Percentiles rank a stretch among this genome's conserved stretches.
Evolutionary conservation across 768 basidiomycete genomes (phyloP).

Genomic region (Hygrophorus pudorinus): DNA sequence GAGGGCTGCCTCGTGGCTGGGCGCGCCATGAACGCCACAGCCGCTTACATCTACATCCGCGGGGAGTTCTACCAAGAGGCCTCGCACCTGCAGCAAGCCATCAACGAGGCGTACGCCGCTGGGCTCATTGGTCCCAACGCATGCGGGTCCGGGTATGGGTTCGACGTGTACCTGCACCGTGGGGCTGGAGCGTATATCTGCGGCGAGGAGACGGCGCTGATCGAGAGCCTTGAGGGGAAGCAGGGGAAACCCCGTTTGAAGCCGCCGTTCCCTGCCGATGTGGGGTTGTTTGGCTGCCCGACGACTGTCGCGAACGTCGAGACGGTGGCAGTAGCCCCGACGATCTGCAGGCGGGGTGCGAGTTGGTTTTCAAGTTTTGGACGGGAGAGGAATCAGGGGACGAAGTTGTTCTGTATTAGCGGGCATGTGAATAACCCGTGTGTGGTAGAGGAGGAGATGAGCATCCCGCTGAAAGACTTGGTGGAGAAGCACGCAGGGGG

Average conservation of each 20-base stretch:
- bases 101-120: constrained; percentile 86
- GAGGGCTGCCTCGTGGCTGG: constrained; percentile 98
- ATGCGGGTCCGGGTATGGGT: constrained; percentile 87
- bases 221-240: constrained; percentile 95
- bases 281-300: constrained; percentile 94
- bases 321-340: constrained; percentile 95
- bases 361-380: constrained; percentile 93
- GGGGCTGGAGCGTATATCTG: constrained; percentile 99
- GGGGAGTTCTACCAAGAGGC: constrained; percentile 98
- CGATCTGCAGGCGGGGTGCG: constrained; percentile 84
- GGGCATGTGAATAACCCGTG: constrained; percentile 98
- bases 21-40: constrained; percentile 92
- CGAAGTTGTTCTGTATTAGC: constrained; percentile 94
- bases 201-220: constrained; percentile 96
- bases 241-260: constrained; percentile 97
- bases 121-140: constrained; percentile 86
- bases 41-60: constrained; percentile 99
- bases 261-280: constrained; percentile 98
- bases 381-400: constrained; percentile 85
- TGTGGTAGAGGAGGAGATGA: constrained; percentile 99
- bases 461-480: constrained; percentile 87
- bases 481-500: constrained; percentile 97
- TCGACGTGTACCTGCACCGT: constrained; percentile 97
- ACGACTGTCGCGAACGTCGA: constrained; percentile 98
- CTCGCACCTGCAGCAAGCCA: constrained; percentile 87